A percentile compares a stretch with the other conserved stretches of the same genome.
Conservation (phyloP, 169 alveolate genomes). For the Eimeria falciformis region DNA sequence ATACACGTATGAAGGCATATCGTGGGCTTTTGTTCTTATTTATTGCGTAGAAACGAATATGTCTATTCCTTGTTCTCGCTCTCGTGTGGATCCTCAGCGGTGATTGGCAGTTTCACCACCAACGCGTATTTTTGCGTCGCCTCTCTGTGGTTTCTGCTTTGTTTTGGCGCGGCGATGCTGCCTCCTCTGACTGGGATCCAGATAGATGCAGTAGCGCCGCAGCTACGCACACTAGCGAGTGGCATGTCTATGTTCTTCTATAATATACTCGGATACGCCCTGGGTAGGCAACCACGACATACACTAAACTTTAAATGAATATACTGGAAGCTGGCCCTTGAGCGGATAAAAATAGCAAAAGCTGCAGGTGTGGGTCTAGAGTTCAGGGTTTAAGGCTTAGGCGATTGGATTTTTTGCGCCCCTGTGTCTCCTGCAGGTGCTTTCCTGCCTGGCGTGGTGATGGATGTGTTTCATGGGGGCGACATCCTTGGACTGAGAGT, state of each 20-base stretch:
- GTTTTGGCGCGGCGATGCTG: slow-evolving; percentile 75
- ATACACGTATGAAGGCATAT: not conserved
- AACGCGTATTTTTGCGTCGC: slow-evolving; percentile 35
- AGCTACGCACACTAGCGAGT: slow-evolving; percentile 72
- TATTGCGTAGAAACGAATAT: not conserved
- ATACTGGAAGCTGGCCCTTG: no score
- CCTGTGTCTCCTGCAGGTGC: slow-evolving; percentile 50
- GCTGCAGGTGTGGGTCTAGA: no score
- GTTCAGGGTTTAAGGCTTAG: no score
- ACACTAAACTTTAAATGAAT: no score
- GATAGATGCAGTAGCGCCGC: slow-evolving; percentile 65
- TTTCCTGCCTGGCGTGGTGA: slow-evolving; percentile 74
- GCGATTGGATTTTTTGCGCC: not conserved
- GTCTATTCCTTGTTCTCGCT: not conserved
- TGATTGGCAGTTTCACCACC: slow-evolving; percentile 45
- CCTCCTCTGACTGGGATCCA: slow-evolving; percentile 74
- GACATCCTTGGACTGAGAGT: slow-evolving; percentile 72
- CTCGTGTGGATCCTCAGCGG: slow-evolving; percentile 38
- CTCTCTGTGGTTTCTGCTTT: slow-evolving; percentile 69
- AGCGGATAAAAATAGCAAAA: no score
- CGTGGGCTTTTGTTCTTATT: not conserved
- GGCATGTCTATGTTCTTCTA: slow-evolving; percentile 77
- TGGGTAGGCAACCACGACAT: slow-evolving; percentile 11
- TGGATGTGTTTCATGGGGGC: slow-evolving; percentile 63
- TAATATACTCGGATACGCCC: slow-evolving; percentile 73